Base-by-base conservation (phyloP, 2,329 filamentous ascomycete genomes). In the Hirsutella minnesotensis region DNA sequence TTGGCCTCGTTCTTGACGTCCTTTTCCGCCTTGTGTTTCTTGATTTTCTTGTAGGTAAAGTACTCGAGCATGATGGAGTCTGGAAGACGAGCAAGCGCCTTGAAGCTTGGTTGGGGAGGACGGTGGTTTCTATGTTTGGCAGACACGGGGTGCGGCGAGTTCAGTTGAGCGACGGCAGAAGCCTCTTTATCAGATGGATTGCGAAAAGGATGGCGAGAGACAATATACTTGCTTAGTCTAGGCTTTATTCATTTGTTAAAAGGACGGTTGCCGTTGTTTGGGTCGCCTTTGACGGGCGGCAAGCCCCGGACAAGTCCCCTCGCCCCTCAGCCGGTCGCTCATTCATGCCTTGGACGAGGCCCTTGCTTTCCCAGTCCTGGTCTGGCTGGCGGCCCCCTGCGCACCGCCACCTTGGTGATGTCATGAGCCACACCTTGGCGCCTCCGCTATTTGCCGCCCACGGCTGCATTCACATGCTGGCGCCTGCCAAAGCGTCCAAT, bases 21-120 rank as follows among this genome's bases (percentile, higher is more conserved):
- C 46, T 76, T 73, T 45, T 76, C 67, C 2, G 64, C 69, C 51
- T 66, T 69, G 56, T 73, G 62, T 60, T 80, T 77, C 63, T 79
- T 81, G 54, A 70, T 63, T 57, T 79, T 81, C 57, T 75, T 80
- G 64, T 72, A 74, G 30, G 68, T 63, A 50, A 81, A 73, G 58
- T 77, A 81, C 58, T 81, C 76, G 47, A 81, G 55, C 79, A 82
- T 82, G 39, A 49, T 64, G 54, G 39, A 38, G 18, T 27, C 24
- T 7, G 12, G 24, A 27, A 27, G 24, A 27, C 7, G 24, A 27
- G 24, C 7, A 27, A 27, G 24, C 7, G 24, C 7, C 24, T 7
- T 27, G 12, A 7, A 12, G 12, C 24, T 27, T 12, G 24, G 24
- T 27, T 7, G 7, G 12, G 12, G 24, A 7, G 24, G 24, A 27